These are phyloP conservation scores for Rubia yunnanensis DNA, from an alignment of 257 asterid species.

Conservation along the genomic window DNA sequence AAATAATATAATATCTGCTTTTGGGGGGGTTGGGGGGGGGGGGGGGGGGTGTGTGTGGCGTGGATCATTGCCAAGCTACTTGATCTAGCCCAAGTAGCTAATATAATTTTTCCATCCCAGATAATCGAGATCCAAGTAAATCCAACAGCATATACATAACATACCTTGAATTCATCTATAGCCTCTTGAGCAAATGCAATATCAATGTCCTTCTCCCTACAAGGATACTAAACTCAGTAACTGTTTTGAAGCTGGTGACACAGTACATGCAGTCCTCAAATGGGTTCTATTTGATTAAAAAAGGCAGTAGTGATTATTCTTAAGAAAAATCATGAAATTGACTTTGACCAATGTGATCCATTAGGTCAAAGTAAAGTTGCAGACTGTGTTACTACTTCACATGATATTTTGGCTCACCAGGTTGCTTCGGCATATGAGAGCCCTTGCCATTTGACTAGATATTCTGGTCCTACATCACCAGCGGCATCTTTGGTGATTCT, in stretches of 20 bases:
- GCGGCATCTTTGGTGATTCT: conserved; percentile 63
- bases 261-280: background rate
- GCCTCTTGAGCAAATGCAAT: conserved; percentile 93
- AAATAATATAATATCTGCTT: too few relatives aligned
- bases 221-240: conserved; percentile 18
- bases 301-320: background rate
- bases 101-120: background rate
- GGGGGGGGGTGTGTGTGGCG: too few relatives aligned
- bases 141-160: conserved; percentile 10
- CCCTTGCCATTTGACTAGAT: conserved; percentile 96
- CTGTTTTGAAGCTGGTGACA: conserved; percentile 9
- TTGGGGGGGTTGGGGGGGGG: too few relatives aligned
- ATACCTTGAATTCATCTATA: conserved; percentile 92
- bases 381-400: background rate
- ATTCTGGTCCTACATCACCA: conserved; percentile 86
- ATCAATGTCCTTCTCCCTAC: conserved; percentile 89
- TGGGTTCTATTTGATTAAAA: background rate
- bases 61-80: too few relatives aligned
- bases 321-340: too few relatives aligned
- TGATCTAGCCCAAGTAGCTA: background rate
- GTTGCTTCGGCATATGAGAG: conserved; percentile 99
- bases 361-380: background rate
- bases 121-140: conserved; percentile 1
- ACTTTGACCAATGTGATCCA: background rate
- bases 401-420: conserved; percentile 34